Conservation (phyloP, 2,329 filamentous ascomycete genomes). For the Knufia petricola region DNA sequence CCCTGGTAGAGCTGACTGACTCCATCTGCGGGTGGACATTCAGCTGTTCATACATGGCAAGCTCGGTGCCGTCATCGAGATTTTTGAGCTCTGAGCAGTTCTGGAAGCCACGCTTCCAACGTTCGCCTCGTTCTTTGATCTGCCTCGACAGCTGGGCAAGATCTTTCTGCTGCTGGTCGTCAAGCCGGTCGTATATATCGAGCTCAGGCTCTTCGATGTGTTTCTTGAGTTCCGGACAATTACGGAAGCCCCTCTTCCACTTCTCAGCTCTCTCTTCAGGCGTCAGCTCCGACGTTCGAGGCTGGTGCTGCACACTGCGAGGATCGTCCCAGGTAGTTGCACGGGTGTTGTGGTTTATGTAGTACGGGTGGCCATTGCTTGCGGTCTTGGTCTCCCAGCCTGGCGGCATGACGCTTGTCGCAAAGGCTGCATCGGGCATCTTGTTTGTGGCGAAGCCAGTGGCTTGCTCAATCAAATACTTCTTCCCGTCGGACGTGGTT, state of each 20-base stretch:
- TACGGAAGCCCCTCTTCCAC: slow-evolving; percentile 5
- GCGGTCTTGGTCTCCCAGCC: slow-evolving; percentile 96
- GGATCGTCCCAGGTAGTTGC: slow-evolving; percentile 99
- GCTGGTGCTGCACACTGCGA: slow-evolving; percentile 33
- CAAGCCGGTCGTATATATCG: neutral
- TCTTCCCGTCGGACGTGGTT: slow-evolving; percentile 4
- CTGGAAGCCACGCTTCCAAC: slow-evolving; percentile 2
- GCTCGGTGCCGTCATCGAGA: neutral
- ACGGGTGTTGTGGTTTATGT: slow-evolving; percentile 95
- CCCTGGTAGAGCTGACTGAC: too few species aligned
- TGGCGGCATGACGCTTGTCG: slow-evolving; percentile 79
- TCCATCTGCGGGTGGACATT: too few species aligned
- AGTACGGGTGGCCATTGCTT: slow-evolving; percentile 87
- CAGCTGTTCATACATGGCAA: neutral
- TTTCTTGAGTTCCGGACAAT: neutral
- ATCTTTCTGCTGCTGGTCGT: neutral
- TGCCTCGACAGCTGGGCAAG: neutral
- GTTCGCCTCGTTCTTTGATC: neutral
- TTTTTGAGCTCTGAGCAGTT: slow-evolving; percentile 6
- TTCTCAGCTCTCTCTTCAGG: neutral
- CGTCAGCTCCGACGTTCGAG: neutral
- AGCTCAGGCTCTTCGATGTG: neutral
- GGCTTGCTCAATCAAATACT: slow-evolving; percentile 4
- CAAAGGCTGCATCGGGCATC: neutral
- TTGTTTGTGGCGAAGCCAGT: slow-evolving; percentile 1